Base-by-base conservation (phyloP, 345 rosid genomes). In the Populus euphratica region DNA sequence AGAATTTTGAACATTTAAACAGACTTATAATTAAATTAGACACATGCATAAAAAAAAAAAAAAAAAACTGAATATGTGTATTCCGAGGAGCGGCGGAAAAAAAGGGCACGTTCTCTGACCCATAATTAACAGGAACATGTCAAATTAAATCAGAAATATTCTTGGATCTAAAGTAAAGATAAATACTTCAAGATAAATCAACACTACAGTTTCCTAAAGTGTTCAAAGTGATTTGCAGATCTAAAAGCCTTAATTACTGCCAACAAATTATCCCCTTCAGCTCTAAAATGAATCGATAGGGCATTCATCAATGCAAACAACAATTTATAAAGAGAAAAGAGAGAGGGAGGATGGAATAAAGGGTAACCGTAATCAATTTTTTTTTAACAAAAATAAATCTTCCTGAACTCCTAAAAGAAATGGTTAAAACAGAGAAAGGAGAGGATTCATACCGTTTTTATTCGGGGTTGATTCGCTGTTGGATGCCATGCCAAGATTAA, bases 401-500 rank as follows among this genome's bases (percentile, higher is more conserved):
- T 33, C 44, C 14, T 41, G 44, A 41, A 41, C 21, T 33, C 68
- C 12, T 4, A 1, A 25, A 50, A 31, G 8, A 50, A 13, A 76
- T 21, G 4, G 4, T 6, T 47, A 79, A 38, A 25, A 27, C 18
- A 3, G 20, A 12, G 17, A 38, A 20, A 31, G 27, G 8, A 66
- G 35, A 35, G 12, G 31, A 73, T 10, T 41, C 73, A 38, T 36
- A 76, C 81, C 72, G 21, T 39, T 70, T 54, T 92, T 89, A 43
- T 23, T n/a, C 3, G 17, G 2, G 21, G 35, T 10, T 29, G 63
- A 61, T 47, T 87, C 88, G 39, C 71, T 75, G 81, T 78, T 78
- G 88, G 89, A 84, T 31, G 94, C 72, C 82, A 88, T 87, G 4
- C 92, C 96, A 39, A 93, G 92, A 73, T 76, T 76, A 23, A 93